phyloP scores from a whole-genome alignment of 2,329 filamentous ascomycete genomes.

The Tolypocladium endophyticum region DNA sequence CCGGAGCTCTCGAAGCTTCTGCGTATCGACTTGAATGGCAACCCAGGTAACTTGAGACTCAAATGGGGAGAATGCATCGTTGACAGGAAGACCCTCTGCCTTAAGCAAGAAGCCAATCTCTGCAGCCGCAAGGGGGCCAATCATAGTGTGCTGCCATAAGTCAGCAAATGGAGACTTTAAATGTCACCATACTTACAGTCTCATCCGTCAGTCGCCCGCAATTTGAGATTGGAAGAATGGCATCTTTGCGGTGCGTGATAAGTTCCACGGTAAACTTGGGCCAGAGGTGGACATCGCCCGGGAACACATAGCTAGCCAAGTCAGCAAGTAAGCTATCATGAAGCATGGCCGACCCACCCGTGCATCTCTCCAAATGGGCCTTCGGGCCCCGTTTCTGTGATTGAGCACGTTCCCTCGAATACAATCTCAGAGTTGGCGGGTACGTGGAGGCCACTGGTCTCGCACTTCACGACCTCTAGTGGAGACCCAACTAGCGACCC shows the following conservation, averaged over 20 bases:
- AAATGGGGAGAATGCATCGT: background rate
- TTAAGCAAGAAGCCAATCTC: background rate
- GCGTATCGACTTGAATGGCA: background rate
- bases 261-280: background rate
- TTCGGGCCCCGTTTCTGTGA: background rate
- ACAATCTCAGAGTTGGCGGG: background rate
- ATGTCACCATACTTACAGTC: background rate
- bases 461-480: background rate
- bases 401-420: background rate
- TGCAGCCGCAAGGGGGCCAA: background rate
- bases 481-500: background rate
- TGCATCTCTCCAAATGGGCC: background rate
- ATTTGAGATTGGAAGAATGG: background rate
- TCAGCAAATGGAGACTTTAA: background rate
- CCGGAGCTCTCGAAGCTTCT: background rate
- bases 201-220: background rate
- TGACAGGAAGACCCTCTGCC: background rate
- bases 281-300: background rate
- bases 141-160: background rate
- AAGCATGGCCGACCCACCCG: background rate
- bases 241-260: background rate
- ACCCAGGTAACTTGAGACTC: background rate
- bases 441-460: background rate
- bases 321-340: background rate
- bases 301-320: background rate